Conservation (phyloP, 2,329 filamentous ascomycete species). For the Trichoderma koningiopsis region DNA sequence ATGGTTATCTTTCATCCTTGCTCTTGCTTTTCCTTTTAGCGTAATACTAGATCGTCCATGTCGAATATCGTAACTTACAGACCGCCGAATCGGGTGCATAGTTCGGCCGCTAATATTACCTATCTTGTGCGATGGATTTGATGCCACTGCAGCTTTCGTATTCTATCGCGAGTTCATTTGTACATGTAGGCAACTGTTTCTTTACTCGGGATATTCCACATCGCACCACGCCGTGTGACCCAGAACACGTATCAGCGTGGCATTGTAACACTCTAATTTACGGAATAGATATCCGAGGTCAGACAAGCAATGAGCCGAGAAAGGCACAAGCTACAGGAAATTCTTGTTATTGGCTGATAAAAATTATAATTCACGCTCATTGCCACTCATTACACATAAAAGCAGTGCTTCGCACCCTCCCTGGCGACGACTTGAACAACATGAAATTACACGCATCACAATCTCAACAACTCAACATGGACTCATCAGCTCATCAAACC, state of each 20-base stretch:
- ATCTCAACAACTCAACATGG: not conserved
- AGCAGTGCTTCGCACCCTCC: not conserved
- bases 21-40: not conserved
- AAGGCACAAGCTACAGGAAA: not conserved
- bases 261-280: not conserved
- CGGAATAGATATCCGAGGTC: not conserved
- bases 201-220: not conserved
- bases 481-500: not conserved
- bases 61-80: not conserved
- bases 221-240: not conserved
- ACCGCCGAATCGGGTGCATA: not conserved
- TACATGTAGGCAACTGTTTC: not conserved
- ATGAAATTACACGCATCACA: not conserved
- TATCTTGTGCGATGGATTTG: not conserved
- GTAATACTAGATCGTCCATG: not conserved
- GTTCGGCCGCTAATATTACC: too few relatives aligned
- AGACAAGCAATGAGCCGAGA: not conserved
- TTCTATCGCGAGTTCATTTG: not conserved
- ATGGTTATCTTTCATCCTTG: too few relatives aligned
- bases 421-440: not conserved
- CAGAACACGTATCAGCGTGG: not conserved
- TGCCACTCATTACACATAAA: not conserved
- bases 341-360: too few relatives aligned
- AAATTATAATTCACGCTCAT: not conserved
- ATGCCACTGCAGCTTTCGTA: not conserved